Base-by-base conservation (phyloP, 1,284 basidiomycete genomes). In the Boletus smithii region DNA sequence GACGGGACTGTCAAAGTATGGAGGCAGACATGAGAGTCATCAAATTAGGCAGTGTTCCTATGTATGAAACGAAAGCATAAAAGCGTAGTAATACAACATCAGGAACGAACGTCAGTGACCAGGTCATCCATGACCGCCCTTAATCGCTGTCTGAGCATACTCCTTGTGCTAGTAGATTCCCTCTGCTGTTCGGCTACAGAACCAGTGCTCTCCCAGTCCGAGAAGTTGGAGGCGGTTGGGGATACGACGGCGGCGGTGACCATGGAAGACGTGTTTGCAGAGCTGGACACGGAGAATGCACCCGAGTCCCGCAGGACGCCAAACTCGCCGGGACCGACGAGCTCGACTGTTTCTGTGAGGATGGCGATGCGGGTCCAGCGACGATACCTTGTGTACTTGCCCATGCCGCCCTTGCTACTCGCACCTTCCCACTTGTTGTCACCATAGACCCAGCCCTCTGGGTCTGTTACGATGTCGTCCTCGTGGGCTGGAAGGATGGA, bases 391-490 rank as follows among this genome's bases (percentile, higher is more conserved):
- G 91, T 94, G 63, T 89, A 94, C 83, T 92, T 92, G 58, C 94
- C 90, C 69, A 95, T 80, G 1, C 92, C 91, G 36, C 88, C 88
- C 58, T 85, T 87, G 44, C 73, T 73, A 50, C 80, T 83, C 51
- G 81, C 76, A 43, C 75, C 79, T 59, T 97, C 94, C 95, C 95
- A 97, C 63, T 95, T 95, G 68, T 97, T 97, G 61, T 95, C 95
- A 3, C 86, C 89, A 63, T 94, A 97, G 26, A 94, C 80, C 94
- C 94, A 97, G 1, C 94, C 94, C 49, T 95, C 91, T 1, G 74
- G 62, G 63, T 97, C 94, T 1, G 93, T 95, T 37, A 73, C 69
- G 35, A 77, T 69, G 26, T 75, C 76, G 33, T 72, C 71, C 13
- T 65, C 64, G 23, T 67, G 63, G 0, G 58, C 60, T 0, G 58